Conservation (phyloP, 2,329 filamentous ascomycete genomes). For the Diaporthe longicolla region DNA sequence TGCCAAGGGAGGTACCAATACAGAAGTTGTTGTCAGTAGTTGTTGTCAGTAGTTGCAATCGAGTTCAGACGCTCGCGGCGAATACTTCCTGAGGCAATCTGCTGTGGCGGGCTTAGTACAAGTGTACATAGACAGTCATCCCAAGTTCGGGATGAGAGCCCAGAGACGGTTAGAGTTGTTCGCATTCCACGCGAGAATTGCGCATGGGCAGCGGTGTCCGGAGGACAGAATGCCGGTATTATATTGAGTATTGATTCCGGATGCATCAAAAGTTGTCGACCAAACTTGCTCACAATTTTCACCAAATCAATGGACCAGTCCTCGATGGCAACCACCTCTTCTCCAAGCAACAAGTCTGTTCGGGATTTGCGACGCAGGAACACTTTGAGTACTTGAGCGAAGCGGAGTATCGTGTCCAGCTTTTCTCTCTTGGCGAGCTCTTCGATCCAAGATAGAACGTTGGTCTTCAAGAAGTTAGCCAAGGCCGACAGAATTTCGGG, state of each 20-base stretch:
- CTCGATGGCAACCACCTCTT: not conserved
- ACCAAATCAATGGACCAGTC: constrained; percentile 3
- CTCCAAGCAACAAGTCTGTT: constrained; percentile 1
- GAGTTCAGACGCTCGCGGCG: not conserved
- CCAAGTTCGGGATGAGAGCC: not conserved
- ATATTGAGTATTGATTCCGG: not conserved
- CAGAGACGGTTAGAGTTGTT: not conserved
- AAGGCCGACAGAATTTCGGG: not conserved
- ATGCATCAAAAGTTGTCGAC: not conserved
- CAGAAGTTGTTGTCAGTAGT: constrained; percentile 6
- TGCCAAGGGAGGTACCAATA: constrained; percentile 2
- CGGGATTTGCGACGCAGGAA: not conserved
- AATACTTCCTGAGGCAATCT: not conserved
- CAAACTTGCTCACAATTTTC: constrained; percentile 8
- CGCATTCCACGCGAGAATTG: not conserved
- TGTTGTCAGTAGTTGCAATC: not conserved
- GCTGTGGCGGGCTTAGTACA: not conserved
- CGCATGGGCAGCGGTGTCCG: not conserved
- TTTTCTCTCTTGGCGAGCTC: not conserved
- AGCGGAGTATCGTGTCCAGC: not conserved
- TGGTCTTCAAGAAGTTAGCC: not conserved
- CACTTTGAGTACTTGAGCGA: not conserved
- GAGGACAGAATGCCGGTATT: constrained; percentile 1
- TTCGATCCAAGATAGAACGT: not conserved
- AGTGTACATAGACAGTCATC: constrained; percentile 17